Evolutionary conservation across 176 grass and related monocot species (phyloP).

Genomic region (Cenchrus americanus): DNA sequence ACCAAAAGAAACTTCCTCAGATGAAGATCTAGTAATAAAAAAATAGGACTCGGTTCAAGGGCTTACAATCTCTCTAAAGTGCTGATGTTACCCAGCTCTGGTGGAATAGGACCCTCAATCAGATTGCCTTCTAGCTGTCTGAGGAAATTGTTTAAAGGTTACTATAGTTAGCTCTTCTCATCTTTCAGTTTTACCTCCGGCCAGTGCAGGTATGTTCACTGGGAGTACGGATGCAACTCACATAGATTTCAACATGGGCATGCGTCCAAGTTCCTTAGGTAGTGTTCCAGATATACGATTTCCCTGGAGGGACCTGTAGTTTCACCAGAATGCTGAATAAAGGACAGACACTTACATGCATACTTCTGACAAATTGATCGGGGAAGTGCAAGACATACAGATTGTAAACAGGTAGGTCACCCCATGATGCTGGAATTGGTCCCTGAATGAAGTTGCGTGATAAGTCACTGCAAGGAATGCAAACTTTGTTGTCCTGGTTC

Average conservation of each 20-base stretch:
- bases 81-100: constrained; percentile 67
- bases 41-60: constrained; percentile 10
- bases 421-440: constrained; percentile 75
- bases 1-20: constrained; percentile 5
- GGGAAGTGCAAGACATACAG: constrained; percentile 47
- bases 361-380: constrained; percentile 12
- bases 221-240: constrained; percentile 44
- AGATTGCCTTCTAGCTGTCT: constrained; percentile 74
- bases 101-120: constrained; percentile 68
- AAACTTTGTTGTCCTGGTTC: constrained; percentile 36
- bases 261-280: constrained; percentile 75
- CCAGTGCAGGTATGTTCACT: constrained; percentile 20
- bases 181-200: constrained; percentile 28
- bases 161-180: constrained; percentile 41
- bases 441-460: constrained; percentile 75
- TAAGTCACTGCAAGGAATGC: constrained; percentile 63
- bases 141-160: constrained; percentile 26
- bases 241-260: constrained; percentile 75
- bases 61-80: constrained; percentile 81
- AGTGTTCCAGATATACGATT: constrained; percentile 72
- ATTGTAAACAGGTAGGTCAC: constrained; percentile 65
- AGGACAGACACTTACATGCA: constrained; percentile 2
- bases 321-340: constrained; percentile 44
- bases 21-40: constrained; percentile 37
- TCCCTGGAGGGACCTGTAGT: constrained; percentile 80